Evolutionary conservation across 1,284 basidiomycete species (phyloP), one percentile per base, ranked within the genome.

Genomic region (Heterobasidion occidentale): DNA sequence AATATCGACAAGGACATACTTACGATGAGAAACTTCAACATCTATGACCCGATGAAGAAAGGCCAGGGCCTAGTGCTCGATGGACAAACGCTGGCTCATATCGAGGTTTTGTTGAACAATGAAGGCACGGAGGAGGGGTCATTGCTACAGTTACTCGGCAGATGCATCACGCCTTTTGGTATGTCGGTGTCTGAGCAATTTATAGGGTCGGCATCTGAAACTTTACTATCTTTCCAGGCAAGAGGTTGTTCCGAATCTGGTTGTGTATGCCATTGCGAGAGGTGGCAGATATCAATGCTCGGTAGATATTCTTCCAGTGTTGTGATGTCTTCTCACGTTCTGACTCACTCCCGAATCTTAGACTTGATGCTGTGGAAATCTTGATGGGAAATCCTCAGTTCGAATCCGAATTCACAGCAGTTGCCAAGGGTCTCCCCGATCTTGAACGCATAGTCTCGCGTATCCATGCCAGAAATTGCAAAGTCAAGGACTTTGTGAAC

Each of bases 1-100:
- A 97, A 97, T 65, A 92, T 98, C 59, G 94, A 94, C 73, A 91
- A 92, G 67, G 92, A 97, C 63, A 84, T 98, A 55, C 70, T 98
- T 61, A 91, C 84, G 57, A 94, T 95, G 84, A 89, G 85, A 72
- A 97, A 97, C 68, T 98, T 98, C 78, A 95, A 97, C 66, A 78
- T 97, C 47, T 97, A 97, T 67, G 94, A 98, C 70, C 94, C 95
- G 0, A 92, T 97, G 81, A 88, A 88, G 66, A 79, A 81, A 60
- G 93, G 92, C 19, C 79, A 88, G 66, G 90, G 87, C 20, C 73
- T 98, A 49, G 79, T 91, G 0, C 77, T 98, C 34, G 94, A 98
- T 69, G 95, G 95, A 2, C 93, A 97, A 67, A 95, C 93, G 0
- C 75, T 98, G 51, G 90, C 91, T 14, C 95, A 98, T 69, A 79